Percentiles rank a stretch among this genome's conserved stretches.
Evolutionary conservation across 2,329 filamentous ascomycete genomes (phyloP).

Genomic region (Aspergillus viridinutans): DNA sequence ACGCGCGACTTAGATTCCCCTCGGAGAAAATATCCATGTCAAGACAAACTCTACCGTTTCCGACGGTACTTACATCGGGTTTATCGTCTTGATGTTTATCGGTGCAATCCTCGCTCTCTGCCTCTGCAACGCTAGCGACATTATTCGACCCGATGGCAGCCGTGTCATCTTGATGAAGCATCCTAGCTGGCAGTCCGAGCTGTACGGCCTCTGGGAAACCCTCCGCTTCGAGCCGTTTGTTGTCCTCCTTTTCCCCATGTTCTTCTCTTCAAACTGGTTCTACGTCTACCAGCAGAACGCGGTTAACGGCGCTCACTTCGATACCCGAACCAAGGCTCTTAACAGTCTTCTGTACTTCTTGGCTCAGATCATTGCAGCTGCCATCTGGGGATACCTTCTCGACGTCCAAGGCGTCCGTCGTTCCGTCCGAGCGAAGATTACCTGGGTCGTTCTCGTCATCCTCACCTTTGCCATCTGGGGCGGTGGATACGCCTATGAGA

Average conservation of each 20-base stretch:
- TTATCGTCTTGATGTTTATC: slow-evolving; percentile 71
- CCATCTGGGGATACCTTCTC: slow-evolving; percentile 65
- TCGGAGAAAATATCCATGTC: slow-evolving; percentile 40
- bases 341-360: slow-evolving; percentile 73
- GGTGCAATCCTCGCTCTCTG: slow-evolving; percentile 67
- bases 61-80: slow-evolving; percentile 78
- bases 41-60: slow-evolving; percentile 33
- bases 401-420: slow-evolving; percentile 59
- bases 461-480: slow-evolving; percentile 77
- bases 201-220: slow-evolving; percentile 69
- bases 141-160: slow-evolving; percentile 71
- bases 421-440: slow-evolving; percentile 60
- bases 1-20: slow-evolving; percentile 29
- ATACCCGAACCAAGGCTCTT: slow-evolving; percentile 66
- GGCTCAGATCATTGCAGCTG: slow-evolving; percentile 70
- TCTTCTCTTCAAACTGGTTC: slow-evolving; percentile 73
- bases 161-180: slow-evolving; percentile 82
- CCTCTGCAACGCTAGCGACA: slow-evolving; percentile 65
- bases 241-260: slow-evolving; percentile 72
- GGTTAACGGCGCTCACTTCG: slow-evolving; percentile 66
- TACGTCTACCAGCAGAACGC: slow-evolving; percentile 73
- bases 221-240: slow-evolving; percentile 67
- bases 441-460: slow-evolving; percentile 56
- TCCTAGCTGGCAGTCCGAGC: slow-evolving; percentile 74
- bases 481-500: slow-evolving; percentile 72